These are phyloP conservation scores for Gossypium ekmanianum DNA, from an alignment of 345 rosid species.

Conservation along the genomic window DNA sequence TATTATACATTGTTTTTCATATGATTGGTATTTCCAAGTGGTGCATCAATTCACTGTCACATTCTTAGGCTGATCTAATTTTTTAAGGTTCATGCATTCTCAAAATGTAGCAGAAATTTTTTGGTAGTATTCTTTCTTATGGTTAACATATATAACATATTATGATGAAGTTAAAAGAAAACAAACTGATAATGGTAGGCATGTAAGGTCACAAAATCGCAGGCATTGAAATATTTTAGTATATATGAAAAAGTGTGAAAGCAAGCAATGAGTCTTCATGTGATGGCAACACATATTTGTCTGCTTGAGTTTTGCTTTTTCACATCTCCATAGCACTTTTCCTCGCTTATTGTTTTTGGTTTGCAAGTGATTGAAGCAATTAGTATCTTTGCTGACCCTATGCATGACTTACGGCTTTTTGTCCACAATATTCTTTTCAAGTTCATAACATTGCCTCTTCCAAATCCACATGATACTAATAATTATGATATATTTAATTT, in stretches of 20 bases:
- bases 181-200: background rate
- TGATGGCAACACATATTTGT: slow-evolving; percentile 3
- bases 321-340: background rate
- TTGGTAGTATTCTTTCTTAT: too few species aligned
- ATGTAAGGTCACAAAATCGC: background rate
- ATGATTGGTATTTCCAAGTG: too few species aligned
- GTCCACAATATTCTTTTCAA: background rate
- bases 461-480: background rate
- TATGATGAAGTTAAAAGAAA: background rate
- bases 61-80: too few species aligned
- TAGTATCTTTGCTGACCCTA: background rate
- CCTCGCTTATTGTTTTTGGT: background rate
- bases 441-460: too few species aligned
- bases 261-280: slow-evolving; percentile 10
- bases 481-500: background rate
- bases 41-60: too few species aligned
- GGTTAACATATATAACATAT: background rate
- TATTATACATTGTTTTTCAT: too few species aligned
- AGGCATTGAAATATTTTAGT: background rate
- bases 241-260: slow-evolving; percentile 15
- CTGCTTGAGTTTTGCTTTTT: background rate
- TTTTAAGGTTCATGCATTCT: too few species aligned
- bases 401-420: slow-evolving; percentile 6
- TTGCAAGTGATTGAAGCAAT: background rate
- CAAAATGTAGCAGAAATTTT: too few species aligned